Evolutionary conservation across 371 early-diverging fungal genomes (phyloP), one percentile per base, ranked within the genome.

Genomic region (Rhizomucor miehei): DNA sequence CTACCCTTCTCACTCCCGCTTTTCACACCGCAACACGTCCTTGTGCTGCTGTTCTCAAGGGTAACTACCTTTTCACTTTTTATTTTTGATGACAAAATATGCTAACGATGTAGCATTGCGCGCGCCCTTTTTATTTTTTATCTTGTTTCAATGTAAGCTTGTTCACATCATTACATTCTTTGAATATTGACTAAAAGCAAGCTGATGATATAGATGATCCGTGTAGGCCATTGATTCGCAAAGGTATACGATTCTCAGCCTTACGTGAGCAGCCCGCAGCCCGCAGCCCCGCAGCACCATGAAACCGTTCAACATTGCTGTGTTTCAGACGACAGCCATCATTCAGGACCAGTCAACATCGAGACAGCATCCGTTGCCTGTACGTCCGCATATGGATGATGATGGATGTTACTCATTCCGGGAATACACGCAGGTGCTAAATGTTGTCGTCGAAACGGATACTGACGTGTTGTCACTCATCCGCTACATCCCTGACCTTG

Each of bases 401-500:
- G 36, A 50, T 36, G 38, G 51, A 37, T 37, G 25, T 39, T 16
- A 40, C 25, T 35, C 24, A 25, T 24, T 39, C 25, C 34, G 44
- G 14, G 43, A 44, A 39, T 39, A 48, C 34, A 51, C 52, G n/a
- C 44, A 79, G 76, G 71, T 77, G 8, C 77, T 80, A 48, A 79
- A 67, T 54, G 79, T 84, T 48, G 72, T 77, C 36, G 79, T 80
- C 39, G 75, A 80, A 56, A 72, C 81, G 13, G 63, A 60, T 19
- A 53, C 66, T n/a, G 65, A 71, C 49, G 65, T 71, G 45, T 59
- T 79, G 34, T 63, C 71, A 21, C 57, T 85, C 16, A 67, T 75
- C 35, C 69, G 85, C 25, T 81, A 80, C 62, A 74, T 85, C 47
- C 73, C 82, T 43, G 85, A 85, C 57, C 72, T 85, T 62, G 21